Evolutionary conservation across 2,329 filamentous ascomycete genomes (phyloP).

Genomic region (Annulohypoxylon truncatum): DNA sequence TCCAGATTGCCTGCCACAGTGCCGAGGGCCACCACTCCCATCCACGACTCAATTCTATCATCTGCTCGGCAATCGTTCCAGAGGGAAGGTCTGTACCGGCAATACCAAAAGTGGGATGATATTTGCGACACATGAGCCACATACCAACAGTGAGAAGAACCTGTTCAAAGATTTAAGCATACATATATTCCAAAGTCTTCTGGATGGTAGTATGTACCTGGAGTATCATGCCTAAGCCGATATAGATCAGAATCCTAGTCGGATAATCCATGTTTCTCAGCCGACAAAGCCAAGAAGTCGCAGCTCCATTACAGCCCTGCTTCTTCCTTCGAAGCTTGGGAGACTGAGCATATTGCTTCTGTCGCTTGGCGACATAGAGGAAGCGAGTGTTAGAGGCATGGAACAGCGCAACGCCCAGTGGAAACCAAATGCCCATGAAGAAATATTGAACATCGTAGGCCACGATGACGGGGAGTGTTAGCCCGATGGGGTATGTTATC

Average conservation of each 20-base stretch:
- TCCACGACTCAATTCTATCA: constrained; percentile 58
- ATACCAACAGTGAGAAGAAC: constrained; percentile 64
- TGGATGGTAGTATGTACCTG: constrained; percentile 55
- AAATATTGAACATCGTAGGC: constrained; percentile 66
- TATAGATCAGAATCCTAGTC: constrained; percentile 57
- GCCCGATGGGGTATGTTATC: constrained; percentile 56
- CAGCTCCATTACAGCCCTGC: constrained; percentile 45
- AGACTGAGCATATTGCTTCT: constrained; percentile 56
- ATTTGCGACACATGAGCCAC: constrained; percentile 68
- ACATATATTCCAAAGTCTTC: background rate
- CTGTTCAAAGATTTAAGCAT: constrained; percentile 49
- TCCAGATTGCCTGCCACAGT: constrained; percentile 66
- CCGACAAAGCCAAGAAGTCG: constrained; percentile 51
- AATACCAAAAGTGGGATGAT: constrained; percentile 64
- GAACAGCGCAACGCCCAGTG: constrained; percentile 68
- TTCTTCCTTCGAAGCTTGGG: constrained; percentile 21
- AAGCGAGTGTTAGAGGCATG: constrained; percentile 67
- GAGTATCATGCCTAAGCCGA: constrained; percentile 60
- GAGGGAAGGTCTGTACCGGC: constrained; percentile 52
- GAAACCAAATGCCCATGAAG: constrained; percentile 69
- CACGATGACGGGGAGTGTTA: constrained; percentile 53
- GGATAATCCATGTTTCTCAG: constrained; percentile 53
- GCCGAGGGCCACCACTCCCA: constrained; percentile 71
- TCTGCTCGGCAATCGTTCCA: constrained; percentile 54
- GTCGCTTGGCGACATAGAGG: constrained; percentile 61